Base-by-base conservation (phyloP, 495 filamentous ascomycete genomes). In the Penicillium atrosanguineum region DNA sequence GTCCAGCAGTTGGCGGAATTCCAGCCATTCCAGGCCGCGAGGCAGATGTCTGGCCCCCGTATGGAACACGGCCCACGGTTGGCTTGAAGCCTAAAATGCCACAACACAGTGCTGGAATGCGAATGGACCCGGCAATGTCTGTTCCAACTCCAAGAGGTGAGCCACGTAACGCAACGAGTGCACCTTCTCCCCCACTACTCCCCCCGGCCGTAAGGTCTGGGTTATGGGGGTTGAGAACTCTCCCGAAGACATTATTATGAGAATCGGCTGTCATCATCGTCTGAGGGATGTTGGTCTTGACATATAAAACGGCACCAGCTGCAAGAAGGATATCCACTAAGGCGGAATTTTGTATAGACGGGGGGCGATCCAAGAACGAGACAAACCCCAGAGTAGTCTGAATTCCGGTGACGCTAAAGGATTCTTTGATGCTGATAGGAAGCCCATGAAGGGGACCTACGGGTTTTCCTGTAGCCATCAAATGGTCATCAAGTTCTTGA, bases 361-460 rank as follows among this genome's bases (percentile, higher is more conserved):
- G n/a, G n/a, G n/a, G n/a, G n/a, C n/a, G n/a, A n/a, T n/a, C n/a
- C n/a, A n/a, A n/a, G n/a, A n/a, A n/a, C n/a, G n/a, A n/a, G n/a
- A n/a, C n/a, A n/a, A n/a, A n/a, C n/a, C n/a, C n/a, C n/a, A n/a
- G n/a, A n/a, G 76, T 74, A 7, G 77, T 58, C 43, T 83, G 73
- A 23, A 71, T 56, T 16, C 76, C 79, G 46, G 71, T 70, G 31
- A 86, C 62, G 47, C 82, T 71, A 65, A 86, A 84, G 20, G 75
- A 71, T 52, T 86, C 83, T 59, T 87, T 83, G 7, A 83, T 50
- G 18, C 63, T 72, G 12, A 86, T 69, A 4, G 84, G 83, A 1
- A 87, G 68, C 1, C 83, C 83, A 52, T 86, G 82, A 11, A 29
- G 84, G 61, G 3, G 79, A 69, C 15, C 83, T 78, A 48, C 51